A percentile compares a stretch with the other conserved stretches of the same genome.
These are phyloP conservation scores for Alternaria sp. DNA, from an alignment of 2,329 filamentous ascomycete species.

Conservation along the genomic window DNA sequence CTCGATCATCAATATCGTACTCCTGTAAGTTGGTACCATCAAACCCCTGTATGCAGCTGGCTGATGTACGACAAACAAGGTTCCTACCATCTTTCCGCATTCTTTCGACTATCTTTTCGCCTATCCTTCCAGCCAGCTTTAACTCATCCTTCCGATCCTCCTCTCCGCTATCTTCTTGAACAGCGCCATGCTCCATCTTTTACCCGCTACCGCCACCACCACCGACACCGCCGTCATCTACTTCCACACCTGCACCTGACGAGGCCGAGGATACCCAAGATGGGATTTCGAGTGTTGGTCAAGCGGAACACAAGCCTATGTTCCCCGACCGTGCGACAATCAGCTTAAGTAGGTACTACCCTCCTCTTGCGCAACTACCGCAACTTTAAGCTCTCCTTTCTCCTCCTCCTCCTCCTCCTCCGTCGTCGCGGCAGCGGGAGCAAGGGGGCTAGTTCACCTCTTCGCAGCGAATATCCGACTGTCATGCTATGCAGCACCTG, in stretches of 20 bases:
- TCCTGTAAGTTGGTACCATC: not conserved
- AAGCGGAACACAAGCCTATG: not conserved
- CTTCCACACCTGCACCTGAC: not conserved
- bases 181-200: not conserved
- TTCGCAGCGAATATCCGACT: slow-evolving; percentile 60
- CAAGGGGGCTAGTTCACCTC: slow-evolving; percentile 43
- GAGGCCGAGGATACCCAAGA: not conserved
- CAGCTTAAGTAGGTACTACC: not conserved
- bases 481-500: slow-evolving; percentile 60
- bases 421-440: slow-evolving; percentile 54
- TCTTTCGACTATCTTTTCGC: not conserved
- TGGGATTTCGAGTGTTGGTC: not conserved
- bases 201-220: not conserved
- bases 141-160: not conserved
- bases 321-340: not conserved
- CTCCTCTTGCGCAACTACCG: not conserved
- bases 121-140: not conserved
- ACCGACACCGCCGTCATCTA: not conserved
- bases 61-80: not conserved
- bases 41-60: not conserved
- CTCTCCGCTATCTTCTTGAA: not conserved
- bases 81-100: not conserved
- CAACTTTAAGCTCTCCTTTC: slow-evolving; percentile 47
- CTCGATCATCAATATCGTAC: slow-evolving; percentile 26
- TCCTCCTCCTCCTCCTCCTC: slow-evolving; percentile 31